Evolutionary conservation across 2,329 filamentous ascomycete species (phyloP).

Genomic region (Fusarium siculi): DNA sequence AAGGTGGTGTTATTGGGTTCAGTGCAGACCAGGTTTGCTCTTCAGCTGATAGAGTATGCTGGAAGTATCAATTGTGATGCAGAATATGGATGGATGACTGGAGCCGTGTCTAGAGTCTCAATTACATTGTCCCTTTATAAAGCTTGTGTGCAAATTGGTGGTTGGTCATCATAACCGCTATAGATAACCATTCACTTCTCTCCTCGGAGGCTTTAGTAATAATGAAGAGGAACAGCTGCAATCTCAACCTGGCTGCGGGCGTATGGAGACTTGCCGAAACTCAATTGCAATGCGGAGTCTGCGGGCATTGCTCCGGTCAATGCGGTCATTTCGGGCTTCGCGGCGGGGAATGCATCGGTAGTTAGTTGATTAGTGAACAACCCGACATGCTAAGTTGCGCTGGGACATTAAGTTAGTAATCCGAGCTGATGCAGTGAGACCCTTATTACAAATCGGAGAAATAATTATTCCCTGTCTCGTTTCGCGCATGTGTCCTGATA

Average conservation of each 20-base stretch:
- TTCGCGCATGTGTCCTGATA: background rate
- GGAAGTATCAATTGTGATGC: fast-evolving
- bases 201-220: background rate
- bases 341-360: background rate
- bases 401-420: background rate
- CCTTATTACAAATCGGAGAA: background rate
- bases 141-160: fast-evolving
- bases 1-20: background rate
- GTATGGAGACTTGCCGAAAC: background rate
- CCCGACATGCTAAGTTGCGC: background rate
- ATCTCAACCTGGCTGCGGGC: no score
- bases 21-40: no score
- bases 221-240: fast-evolving
- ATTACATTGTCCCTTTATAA: background rate
- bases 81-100: no score
- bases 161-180: background rate
- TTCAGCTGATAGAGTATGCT: fast-evolving
- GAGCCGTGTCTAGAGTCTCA: fast-evolving
- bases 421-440: fast-evolving
- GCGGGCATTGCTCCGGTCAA: background rate
- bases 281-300: background rate
- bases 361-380: background rate
- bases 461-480: background rate
- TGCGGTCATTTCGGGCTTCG: background rate
- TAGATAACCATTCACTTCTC: background rate